Base-by-base conservation (phyloP, 140 eudicot species). In the Flaveria floridana region DNA sequence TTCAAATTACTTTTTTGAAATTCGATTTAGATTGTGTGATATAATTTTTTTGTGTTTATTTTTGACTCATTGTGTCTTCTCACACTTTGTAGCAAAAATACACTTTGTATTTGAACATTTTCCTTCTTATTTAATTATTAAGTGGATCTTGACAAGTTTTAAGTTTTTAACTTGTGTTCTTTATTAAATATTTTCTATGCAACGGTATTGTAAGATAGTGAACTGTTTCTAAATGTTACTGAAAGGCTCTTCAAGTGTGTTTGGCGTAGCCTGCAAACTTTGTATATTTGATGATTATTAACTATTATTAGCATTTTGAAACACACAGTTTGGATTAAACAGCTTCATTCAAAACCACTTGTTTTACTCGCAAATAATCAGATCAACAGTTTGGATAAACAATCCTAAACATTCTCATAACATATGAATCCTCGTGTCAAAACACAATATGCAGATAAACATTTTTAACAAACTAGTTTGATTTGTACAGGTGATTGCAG, bases 401-500 rank as follows among this genome's bases (percentile, higher is more conserved):
- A 15, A 50, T 50, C 56, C 9, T n/a, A 1, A 52, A 52, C 56
- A 3, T 50, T 50, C 19, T 50, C 16, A 50, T 50, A 52, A n/a
- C 11, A 52, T 52, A 52, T n/a, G 16, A 52, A 52, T 15, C 4
- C 6, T 52, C 18, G 7, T 52, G 18, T 52, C 25, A 52, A 52
- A 52, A 52, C 59, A 7, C 59, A n/a, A 52, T 1, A 5, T 7
- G 23, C 10, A 6, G 2, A 4, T 16, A 52, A n/a, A n/a, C 6
- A 4, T 6, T 6, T 52, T 48, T 63, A 18, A 63, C 53, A 47
- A 81, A 53, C 6, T 30, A 52, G 25, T 56, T 78, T 13, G 8
- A 68, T 34, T 59, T 76, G 56, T 61, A 51, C 92, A 87, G 92
- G 92, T 87, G 41, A 63, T 80, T 76, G 92, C 92, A 19, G 92